Conservation (phyloP, 148 eudicot species). For the Salicornia ramosissima region DNA sequence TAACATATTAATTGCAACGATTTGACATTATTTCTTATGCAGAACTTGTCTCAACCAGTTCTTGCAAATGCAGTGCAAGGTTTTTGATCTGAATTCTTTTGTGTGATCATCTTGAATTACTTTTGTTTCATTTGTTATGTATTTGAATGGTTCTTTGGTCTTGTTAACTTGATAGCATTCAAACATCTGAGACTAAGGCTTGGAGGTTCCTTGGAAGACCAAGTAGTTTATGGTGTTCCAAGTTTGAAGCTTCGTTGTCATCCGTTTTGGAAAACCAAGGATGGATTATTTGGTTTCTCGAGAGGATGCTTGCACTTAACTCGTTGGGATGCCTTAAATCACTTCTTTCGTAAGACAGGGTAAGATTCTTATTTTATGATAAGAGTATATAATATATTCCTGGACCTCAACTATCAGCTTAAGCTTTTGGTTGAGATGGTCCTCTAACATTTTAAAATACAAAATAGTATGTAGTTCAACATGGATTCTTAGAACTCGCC, state of each 20-base stretch:
- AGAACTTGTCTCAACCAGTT: constrained; percentile 72
- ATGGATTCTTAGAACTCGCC: not conserved
- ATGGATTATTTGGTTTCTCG: constrained; percentile 77
- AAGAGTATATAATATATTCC: no score
- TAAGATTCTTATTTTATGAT: no score
- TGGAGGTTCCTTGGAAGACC: constrained; percentile 96
- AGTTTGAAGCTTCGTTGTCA: constrained; percentile 50
- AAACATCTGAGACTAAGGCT: constrained; percentile 66
- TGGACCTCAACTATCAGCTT: no score
- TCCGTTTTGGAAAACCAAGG: constrained; percentile 43
- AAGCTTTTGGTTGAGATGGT: constrained; percentile 6
- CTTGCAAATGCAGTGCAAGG: constrained; percentile 75
- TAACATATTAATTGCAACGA: not conserved
- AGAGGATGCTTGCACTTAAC: constrained; percentile 65
- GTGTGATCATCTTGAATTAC: not conserved
- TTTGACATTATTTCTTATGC: constrained; percentile 18
- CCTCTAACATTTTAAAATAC: not conserved
- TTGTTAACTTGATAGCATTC: constrained; percentile 52
- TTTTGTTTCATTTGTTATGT: constrained; percentile 1
- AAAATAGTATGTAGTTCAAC: not conserved
- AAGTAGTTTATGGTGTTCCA: constrained; percentile 64
- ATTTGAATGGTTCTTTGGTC: constrained; percentile 1
- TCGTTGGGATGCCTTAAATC: constrained; percentile 82
- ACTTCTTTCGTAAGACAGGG: constrained; percentile 65
- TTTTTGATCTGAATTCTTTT: constrained; percentile 23